These are phyloP conservation scores for Wickerhamiella vanderwaltii DNA, from an alignment of 805 yeast species.

Conservation along the genomic window DNA sequence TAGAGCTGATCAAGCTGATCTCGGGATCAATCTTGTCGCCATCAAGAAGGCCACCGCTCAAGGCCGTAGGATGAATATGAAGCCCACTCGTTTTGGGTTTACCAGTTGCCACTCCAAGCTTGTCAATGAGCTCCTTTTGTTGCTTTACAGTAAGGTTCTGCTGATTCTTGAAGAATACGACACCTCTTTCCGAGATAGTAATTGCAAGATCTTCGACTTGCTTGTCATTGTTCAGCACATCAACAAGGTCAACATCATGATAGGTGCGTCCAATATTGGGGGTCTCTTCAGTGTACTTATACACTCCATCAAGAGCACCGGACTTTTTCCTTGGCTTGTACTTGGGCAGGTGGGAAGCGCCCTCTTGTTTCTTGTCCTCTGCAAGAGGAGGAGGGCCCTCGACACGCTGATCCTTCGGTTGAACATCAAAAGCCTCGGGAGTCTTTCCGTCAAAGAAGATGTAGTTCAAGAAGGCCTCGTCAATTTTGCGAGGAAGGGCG, in stretches of 20 bases:
- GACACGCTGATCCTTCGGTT: slow-evolving; percentile 10
- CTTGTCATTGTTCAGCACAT: slow-evolving; percentile 23
- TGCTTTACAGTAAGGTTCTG: slow-evolving; percentile 25
- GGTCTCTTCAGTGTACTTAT: slow-evolving; percentile 24
- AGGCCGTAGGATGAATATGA: slow-evolving; percentile 26
- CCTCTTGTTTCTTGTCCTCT: slow-evolving; percentile 17
- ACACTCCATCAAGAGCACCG: slow-evolving; percentile 22
- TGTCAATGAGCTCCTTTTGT: slow-evolving; percentile 23
- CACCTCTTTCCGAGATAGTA: slow-evolving; percentile 37
- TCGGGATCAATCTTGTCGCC: slow-evolving; percentile 24
- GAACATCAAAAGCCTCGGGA: slow-evolving; percentile 17
- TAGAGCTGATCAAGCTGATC: slow-evolving; percentile 22
- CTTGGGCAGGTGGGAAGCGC: slow-evolving; percentile 17
- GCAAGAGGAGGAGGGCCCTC: slow-evolving; percentile 24
- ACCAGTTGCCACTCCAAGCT: slow-evolving; percentile 24
- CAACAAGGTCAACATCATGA: slow-evolving; percentile 21
- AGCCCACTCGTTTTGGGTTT: slow-evolving; percentile 23
- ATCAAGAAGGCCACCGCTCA: slow-evolving; percentile 24
- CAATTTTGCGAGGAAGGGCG: no score
- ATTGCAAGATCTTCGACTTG: slow-evolving; percentile 34
- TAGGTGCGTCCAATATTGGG: slow-evolving; percentile 27
- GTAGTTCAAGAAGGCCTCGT: slow-evolving; percentile 6
- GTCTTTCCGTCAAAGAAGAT: slow-evolving; percentile 14
- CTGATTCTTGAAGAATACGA: slow-evolving; percentile 40
- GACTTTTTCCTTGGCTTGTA: slow-evolving; percentile 18